Base-by-base conservation (phyloP, 768 basidiomycete species). In the Chalciporus chontae region DNA sequence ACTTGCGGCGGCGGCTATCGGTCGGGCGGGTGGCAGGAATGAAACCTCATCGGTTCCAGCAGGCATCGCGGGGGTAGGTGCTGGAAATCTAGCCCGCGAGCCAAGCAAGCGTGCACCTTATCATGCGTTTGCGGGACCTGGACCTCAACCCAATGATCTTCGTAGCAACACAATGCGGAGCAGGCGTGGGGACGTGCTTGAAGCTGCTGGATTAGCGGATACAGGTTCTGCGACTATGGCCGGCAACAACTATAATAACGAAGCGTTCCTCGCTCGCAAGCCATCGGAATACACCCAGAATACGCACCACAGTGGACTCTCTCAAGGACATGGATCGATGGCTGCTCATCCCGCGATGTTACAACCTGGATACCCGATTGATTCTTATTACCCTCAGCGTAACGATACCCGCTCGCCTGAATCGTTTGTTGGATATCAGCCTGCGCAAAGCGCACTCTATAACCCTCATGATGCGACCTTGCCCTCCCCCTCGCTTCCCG, bases 1-100 rank as follows among this genome's bases (percentile, higher is more conserved):
- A 5, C 47, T 64, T 2, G 67, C 57, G 4, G 55, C 57, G 1
- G 54, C 57, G 3, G 67, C 60, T 3, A 47, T 60, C 2, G 64
- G 55, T 19, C 54, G 63, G 29, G 40, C 51, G 8, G 52, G 66
- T 49, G 55, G 55, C 8, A 55, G 69, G 31, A 68, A 62, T 9
- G 68, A 67, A 7, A 69, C 61, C 7, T 64, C 58, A 37, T 52
- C 67, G 0, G 69, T 71, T 31, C 59, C 72, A 7, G 71, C 74
- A 0, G 77, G 74, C 8, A 61, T 76, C 31, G 76, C 68, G 0
- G 68, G 63, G 2, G 69, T 69, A 32, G 70, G 70, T 52, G 64
- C 61, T 51, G 65, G 60, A 51, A 65, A 60, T n/a, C 56, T 62
- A 41, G 63, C 55, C 13, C 61, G 53, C 51, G 66, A 58, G 47